Evolutionary conservation across 2,329 filamentous ascomycete species (phyloP).

Genomic region (Chaetomiaceae sp.): DNA sequence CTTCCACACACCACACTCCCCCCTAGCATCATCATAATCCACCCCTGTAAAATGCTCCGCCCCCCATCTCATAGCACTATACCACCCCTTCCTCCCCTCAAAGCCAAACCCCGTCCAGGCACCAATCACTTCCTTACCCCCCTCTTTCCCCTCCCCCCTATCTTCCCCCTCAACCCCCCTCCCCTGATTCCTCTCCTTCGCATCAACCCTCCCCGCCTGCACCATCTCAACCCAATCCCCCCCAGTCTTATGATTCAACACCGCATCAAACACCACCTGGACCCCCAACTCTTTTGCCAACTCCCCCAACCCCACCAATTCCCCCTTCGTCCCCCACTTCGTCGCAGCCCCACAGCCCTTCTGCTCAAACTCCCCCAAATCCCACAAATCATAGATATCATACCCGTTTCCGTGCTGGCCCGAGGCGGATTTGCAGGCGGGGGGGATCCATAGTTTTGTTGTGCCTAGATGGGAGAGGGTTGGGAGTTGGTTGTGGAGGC

Average conservation of each 20-base stretch:
- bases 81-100: slow-evolving; percentile 52
- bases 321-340: slow-evolving; percentile 64
- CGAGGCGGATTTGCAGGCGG: slow-evolving; percentile 60
- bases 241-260: slow-evolving; percentile 68
- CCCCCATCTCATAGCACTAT: slow-evolving; percentile 59
- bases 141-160: slow-evolving; percentile 48
- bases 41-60: slow-evolving; percentile 65
- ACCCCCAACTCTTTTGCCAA: slow-evolving; percentile 50
- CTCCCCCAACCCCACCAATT: slow-evolving; percentile 49
- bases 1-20: slow-evolving; percentile 60
- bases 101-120: slow-evolving; percentile 67
- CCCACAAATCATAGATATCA: slow-evolving; percentile 65
- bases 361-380: slow-evolving; percentile 68
- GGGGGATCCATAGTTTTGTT: slow-evolving; percentile 63
- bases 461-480: slow-evolving; percentile 56
- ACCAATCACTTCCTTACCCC: slow-evolving; percentile 53
- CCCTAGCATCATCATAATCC: slow-evolving; percentile 55
- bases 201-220: slow-evolving; percentile 17
- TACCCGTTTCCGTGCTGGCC: slow-evolving; percentile 60
- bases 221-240: slow-evolving; percentile 47
- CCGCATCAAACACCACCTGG: slow-evolving; percentile 62
- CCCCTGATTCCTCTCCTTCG: slow-evolving; percentile 14
- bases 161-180: slow-evolving; percentile 34
- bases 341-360: slow-evolving; percentile 57
- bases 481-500: slow-evolving; percentile 48